Base-by-base conservation (phyloP, 1,139 yeast species). In the Debaryomycetaceae sp. region DNA sequence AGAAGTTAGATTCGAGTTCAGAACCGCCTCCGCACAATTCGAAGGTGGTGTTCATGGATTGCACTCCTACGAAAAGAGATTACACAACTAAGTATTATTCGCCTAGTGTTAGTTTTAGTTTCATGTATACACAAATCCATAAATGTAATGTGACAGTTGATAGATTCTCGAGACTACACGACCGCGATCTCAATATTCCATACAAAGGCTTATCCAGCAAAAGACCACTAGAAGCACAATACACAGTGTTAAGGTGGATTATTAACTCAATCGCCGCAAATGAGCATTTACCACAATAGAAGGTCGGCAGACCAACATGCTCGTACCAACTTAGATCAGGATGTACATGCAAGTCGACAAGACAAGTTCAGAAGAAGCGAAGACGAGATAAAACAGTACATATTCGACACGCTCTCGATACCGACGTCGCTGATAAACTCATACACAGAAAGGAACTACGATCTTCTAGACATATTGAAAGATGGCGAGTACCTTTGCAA, bases 21-120 rank as follows among this genome's bases (percentile, higher is more conserved):
- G 99, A 82, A 90, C 99, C 56, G 96, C 98, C 45, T 87, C 97
- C 63, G 97, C 99, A 51, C 99, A 93, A 80, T 80, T 90, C 56
- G 99, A 93, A 76, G 99, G 99, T 76, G 98, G 98, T 70, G 95
- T 93, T 52, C 89, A 89, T 74, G 93, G 96, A 65, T 81, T 95
- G 70, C 91, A 89, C 80, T 90, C 97, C 51, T 93, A 87, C 68
- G 99, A 93, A 75, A 93, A 93, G 83, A 90, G 96, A 73, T 80
- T 93, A 66, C 96, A 89, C 80, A 89, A 89, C 68, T 87, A 79
- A 60, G 41, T 39, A 40, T 58, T 23, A 14, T 34, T 13, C n/a
- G 8, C 13, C 17, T 14, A 34, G 22, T n/a, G 8, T 20, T 34
- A 9, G 9, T 34, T 8, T 34, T 34, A 27, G 11, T 27, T 8